Percentiles rank a stretch among this genome's conserved stretches.
These are phyloP conservation scores for Fraxinus americana DNA, from an alignment of 257 asterid species.

Conservation along the genomic window DNA sequence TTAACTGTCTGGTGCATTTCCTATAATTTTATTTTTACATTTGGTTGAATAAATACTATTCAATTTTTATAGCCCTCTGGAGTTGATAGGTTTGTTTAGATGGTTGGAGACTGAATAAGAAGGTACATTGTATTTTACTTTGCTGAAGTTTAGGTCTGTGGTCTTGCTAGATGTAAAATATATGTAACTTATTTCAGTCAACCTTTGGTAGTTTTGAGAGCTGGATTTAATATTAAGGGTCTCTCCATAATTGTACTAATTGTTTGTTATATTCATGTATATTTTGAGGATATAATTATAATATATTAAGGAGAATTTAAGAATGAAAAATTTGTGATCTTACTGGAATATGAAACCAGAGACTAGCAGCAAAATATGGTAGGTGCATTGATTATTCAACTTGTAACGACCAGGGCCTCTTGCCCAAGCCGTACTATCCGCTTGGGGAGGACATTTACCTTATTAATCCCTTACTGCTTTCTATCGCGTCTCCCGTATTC, in stretches of 20 bases:
- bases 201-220: conserved; percentile 13
- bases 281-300: not conserved
- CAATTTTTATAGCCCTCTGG: not conserved
- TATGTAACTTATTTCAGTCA: conserved; percentile 9
- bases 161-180: conserved; percentile 7
- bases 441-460: too few species aligned
- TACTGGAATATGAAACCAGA: not conserved
- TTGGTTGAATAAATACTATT: conserved; percentile 20
- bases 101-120: conserved; percentile 25
- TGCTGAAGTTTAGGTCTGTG: conserved; percentile 15
- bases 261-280: not conserved
- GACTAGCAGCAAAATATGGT: conserved; percentile 16
- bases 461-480: too few species aligned
- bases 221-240: conserved; percentile 4
- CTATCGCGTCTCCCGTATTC: too few species aligned
- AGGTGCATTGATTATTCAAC: conserved; percentile 9
- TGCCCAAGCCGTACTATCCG: too few species aligned
- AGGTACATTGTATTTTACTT: conserved; percentile 39
- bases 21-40: conserved; percentile 9
- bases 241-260: not conserved
- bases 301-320: conserved; percentile 1
- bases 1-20: conserved; percentile 1
- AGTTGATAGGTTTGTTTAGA: not conserved
- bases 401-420: too few species aligned
- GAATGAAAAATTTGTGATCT: not conserved